These are phyloP conservation scores for Dendrobium catenatum DNA, from an alignment of 106 monocot species.

Conservation along the genomic window DNA sequence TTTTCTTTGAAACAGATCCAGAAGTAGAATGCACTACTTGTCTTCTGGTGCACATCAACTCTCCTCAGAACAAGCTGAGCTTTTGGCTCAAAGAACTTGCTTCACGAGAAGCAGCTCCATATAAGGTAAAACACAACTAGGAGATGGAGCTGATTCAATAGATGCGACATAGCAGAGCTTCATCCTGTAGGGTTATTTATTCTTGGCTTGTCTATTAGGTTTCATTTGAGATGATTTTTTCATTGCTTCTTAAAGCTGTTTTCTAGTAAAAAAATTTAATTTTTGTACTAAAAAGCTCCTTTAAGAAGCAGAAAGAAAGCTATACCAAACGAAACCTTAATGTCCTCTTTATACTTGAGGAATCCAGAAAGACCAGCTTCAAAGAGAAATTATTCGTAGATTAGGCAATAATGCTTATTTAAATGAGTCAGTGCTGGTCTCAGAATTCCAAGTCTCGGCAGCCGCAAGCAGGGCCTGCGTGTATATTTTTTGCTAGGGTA, in stretches of 20 bases:
- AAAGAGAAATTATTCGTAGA: not conserved
- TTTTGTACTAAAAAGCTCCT: too few relatives aligned
- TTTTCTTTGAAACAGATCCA: conserved; percentile 5
- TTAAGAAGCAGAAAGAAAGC: too few relatives aligned
- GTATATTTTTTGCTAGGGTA: too few relatives aligned
- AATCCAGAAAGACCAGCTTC: not conserved
- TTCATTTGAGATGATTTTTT: too few relatives aligned
- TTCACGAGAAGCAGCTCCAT: not conserved
- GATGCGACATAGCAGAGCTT: not conserved
- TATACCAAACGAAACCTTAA: not conserved
- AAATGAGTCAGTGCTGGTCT: not conserved
- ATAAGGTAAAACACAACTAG: not conserved
- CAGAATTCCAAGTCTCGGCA: too few relatives aligned
- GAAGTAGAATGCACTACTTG: conserved; percentile 6
- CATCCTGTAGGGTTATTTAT: not conserved
- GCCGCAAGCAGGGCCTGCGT: too few relatives aligned
- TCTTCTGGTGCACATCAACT: conserved; percentile 9
- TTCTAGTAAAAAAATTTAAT: too few relatives aligned
- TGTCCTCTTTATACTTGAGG: not conserved
- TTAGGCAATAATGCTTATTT: not conserved
- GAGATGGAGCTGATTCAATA: not conserved
- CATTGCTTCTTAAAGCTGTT: too few relatives aligned
- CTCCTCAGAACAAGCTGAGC: not conserved
- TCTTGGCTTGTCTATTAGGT: too few relatives aligned
- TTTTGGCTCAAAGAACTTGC: conserved; percentile 2